phyloP scores from a whole-genome alignment of 768 basidiomycete species.

The Pisolithus marmoratus region DNA sequence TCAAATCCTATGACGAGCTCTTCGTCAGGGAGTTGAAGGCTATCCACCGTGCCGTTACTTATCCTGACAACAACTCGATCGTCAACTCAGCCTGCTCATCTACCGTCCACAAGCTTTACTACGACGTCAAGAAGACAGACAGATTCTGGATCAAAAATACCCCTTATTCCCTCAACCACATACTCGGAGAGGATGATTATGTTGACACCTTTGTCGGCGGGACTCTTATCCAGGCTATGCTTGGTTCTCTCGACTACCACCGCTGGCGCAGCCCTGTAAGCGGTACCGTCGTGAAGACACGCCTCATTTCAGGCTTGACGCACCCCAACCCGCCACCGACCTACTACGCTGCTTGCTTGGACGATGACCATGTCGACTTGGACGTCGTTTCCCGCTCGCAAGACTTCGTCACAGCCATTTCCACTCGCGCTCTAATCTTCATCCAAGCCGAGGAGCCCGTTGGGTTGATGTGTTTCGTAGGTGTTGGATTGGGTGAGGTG shows the following conservation, averaged over 20 bases:
- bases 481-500: slow-evolving; percentile 54
- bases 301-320: slow-evolving; percentile 39
- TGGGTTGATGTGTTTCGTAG: slow-evolving; percentile 50
- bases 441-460: slow-evolving; percentile 49
- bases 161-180: slow-evolving; percentile 53
- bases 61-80: slow-evolving; percentile 22
- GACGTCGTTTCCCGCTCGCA: slow-evolving; percentile 19
- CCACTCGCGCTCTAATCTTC: slow-evolving; percentile 34
- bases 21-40: slow-evolving; percentile 43
- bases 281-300: slow-evolving; percentile 36
- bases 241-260: slow-evolving; percentile 51
- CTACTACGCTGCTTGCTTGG: slow-evolving; percentile 40
- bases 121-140: slow-evolving; percentile 36
- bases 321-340: neutral
- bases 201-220: slow-evolving; percentile 43
- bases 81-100: slow-evolving; percentile 54
- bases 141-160: slow-evolving; percentile 59
- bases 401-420: neutral
- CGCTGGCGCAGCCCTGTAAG: slow-evolving; percentile 59
- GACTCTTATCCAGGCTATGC: slow-evolving; percentile 52
- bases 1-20: slow-evolving; percentile 48
- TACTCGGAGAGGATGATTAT: slow-evolving; percentile 40
- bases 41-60: slow-evolving; percentile 35
- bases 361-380: slow-evolving; percentile 18
- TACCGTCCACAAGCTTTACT: slow-evolving; percentile 36